phyloP scores from a whole-genome alignment of 1,284 basidiomycete genomes.

The Phenoliferia sp. region DNA sequence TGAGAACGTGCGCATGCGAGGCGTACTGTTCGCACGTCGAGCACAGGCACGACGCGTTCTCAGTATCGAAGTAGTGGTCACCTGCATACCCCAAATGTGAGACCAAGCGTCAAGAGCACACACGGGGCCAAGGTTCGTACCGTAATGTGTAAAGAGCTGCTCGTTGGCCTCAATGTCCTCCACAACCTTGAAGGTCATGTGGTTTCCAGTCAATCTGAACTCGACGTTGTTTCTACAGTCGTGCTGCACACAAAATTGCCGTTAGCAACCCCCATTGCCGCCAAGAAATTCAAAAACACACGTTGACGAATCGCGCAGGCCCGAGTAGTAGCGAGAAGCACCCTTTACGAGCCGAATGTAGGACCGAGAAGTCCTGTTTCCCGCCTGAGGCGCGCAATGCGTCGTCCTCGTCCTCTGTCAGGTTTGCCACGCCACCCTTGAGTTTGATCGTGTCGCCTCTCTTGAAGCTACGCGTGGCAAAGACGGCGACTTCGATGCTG shows the following conservation, averaged over 20 bases:
- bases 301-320: slow-evolving; percentile 89
- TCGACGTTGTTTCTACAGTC: slow-evolving; percentile 33
- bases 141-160: slow-evolving; percentile 44
- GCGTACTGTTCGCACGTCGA: slow-evolving; percentile 74
- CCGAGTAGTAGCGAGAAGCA: slow-evolving; percentile 88
- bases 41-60: slow-evolving; percentile 81
- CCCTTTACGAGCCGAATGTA: slow-evolving; percentile 81
- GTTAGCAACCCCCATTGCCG: slow-evolving; percentile 63
- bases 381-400: slow-evolving; percentile 65
- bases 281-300: too few relatives aligned
- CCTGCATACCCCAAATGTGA: slow-evolving; percentile 9
- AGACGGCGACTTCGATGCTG: slow-evolving; percentile 70
- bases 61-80: slow-evolving; percentile 64
- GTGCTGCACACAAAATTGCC: slow-evolving; percentile 62
- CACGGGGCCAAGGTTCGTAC: slow-evolving; percentile 50
- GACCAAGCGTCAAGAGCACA: slow-evolving; percentile 22
- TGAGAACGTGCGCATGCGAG: too few relatives aligned
- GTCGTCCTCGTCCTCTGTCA: slow-evolving; percentile 72
- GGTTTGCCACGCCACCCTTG: slow-evolving; percentile 71
- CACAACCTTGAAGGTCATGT: slow-evolving; percentile 82
- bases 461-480: slow-evolving; percentile 68
- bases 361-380: slow-evolving; percentile 82
- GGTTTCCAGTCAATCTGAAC: slow-evolving; percentile 52
- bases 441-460: slow-evolving; percentile 64
- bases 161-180: slow-evolving; percentile 73